phyloP scores from a whole-genome alignment of 768 basidiomycete species.

The Rubroboletus satanas region DNA sequence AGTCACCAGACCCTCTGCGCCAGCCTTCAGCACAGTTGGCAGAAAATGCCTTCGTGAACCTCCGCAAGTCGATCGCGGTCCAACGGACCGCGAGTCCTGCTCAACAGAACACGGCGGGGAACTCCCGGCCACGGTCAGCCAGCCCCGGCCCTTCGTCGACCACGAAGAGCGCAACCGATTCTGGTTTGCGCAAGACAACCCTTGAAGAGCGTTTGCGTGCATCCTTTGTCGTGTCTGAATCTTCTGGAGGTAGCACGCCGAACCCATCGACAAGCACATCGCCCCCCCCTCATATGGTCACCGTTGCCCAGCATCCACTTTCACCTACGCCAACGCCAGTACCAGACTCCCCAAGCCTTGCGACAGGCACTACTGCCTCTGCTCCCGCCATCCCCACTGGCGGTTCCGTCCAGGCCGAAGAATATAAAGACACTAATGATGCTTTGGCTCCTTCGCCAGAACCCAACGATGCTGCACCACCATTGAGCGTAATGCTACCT shows the following conservation, averaged over 20 bases:
- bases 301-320: constrained; percentile 32
- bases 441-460: background rate
- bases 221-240: constrained; percentile 54
- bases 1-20: constrained; percentile 33
- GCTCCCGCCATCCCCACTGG: background rate
- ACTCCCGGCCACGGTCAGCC: constrained; percentile 20
- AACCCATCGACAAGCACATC: constrained; percentile 40
- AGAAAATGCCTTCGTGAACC: constrained; percentile 54
- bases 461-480: background rate
- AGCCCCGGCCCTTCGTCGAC: constrained; percentile 24
- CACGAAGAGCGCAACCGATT: constrained; percentile 15
- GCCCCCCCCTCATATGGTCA: constrained; percentile 31
- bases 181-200: constrained; percentile 46
- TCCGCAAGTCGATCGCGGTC: constrained; percentile 58
- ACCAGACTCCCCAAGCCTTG: constrained; percentile 36
- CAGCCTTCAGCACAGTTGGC: constrained; percentile 53
- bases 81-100: constrained; percentile 48
- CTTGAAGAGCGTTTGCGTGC: constrained; percentile 78
- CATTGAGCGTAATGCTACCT: background rate
- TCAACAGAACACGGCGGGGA: constrained; percentile 13
- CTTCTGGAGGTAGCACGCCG: constrained; percentile 43
- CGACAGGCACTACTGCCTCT: background rate
- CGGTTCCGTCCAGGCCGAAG: background rate
- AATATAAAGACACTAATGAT: background rate
- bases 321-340: constrained; percentile 44